Evolutionary conservation across 306 rosid species (phyloP).

Genomic region (Oemleria cerasiformis): DNA sequence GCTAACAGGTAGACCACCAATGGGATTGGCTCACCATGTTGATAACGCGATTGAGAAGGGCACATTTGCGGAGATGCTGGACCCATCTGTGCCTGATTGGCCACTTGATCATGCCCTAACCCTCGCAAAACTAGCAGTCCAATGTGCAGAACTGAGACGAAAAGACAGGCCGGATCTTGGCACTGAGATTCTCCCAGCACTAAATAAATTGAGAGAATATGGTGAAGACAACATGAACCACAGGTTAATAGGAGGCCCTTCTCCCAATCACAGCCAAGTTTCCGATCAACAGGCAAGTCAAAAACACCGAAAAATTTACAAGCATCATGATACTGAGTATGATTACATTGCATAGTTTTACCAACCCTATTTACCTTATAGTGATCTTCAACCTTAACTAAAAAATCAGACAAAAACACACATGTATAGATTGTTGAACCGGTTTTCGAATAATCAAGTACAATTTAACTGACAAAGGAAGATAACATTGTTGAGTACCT

Average conservation of each 20-base stretch:
- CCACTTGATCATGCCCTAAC: constrained; percentile 50
- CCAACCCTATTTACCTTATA: no score
- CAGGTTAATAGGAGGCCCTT: constrained; percentile 15
- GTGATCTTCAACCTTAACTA: background rate
- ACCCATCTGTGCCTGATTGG: constrained; percentile 70
- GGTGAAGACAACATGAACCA: constrained; percentile 45
- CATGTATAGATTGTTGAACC: background rate
- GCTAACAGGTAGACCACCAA: constrained; percentile 66
- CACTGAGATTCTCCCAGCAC: constrained; percentile 48
- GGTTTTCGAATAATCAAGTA: background rate
- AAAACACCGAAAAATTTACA: background rate
- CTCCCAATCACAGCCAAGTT: constrained; percentile 25
- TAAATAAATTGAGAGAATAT: constrained; percentile 51
- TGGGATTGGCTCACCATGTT: constrained; percentile 72
- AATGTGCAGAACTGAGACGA: constrained; percentile 80
- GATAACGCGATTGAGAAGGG: constrained; percentile 47
- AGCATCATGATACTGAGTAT: background rate
- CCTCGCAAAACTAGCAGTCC: constrained; percentile 55
- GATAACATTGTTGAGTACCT: constrained; percentile 1
- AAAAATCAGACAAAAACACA: background rate
- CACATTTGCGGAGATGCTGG: constrained; percentile 48
- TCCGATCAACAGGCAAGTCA: constrained; percentile 49
- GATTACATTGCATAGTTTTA: background rate
- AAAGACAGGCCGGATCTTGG: constrained; percentile 91
- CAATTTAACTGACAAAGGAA: background rate